These are phyloP conservation scores for Coccomyxa sp. DNA, from an alignment of 139 green algal genomes.

Conservation along the genomic window DNA sequence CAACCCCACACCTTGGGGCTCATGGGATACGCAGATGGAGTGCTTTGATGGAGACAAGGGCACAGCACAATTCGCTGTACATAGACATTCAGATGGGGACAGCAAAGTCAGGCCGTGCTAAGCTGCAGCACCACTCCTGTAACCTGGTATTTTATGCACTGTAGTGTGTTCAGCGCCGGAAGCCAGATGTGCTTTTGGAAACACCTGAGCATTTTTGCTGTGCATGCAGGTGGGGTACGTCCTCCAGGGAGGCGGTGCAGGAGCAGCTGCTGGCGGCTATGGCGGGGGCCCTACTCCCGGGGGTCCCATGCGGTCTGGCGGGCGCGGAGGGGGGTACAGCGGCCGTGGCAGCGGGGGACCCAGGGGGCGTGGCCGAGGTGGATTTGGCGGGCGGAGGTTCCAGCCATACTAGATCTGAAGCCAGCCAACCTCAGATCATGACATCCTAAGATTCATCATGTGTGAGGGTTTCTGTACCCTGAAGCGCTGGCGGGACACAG, in stretches of 20 bases:
- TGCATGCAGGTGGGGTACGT: conserved; percentile 3
- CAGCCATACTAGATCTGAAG: conserved; percentile 23
- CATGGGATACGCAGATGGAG: neutral
- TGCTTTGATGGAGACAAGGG: neutral
- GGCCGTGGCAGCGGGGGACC: too few species aligned
- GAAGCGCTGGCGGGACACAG: neutral
- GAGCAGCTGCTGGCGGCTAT: conserved; percentile 13
- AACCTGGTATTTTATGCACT: neutral
- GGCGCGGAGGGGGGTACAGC: neutral
- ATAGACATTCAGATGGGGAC: too few species aligned
- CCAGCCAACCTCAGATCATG: neutral
- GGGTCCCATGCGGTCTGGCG: neutral
- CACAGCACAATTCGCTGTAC: neutral
- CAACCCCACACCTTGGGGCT: neutral
- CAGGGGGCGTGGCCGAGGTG: conserved; percentile 2
- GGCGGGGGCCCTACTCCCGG: conserved; percentile 10
- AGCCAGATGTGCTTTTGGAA: too few species aligned
- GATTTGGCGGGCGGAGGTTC: conserved; percentile 25
- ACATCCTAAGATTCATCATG: neutral
- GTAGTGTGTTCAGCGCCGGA: neutral
- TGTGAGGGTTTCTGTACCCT: neutral
- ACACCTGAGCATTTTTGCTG: neutral
- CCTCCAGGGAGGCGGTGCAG: neutral
- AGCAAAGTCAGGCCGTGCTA: neutral
- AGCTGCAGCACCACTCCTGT: neutral